Percentiles rank a stretch among this genome's conserved stretches.
phyloP scores from a whole-genome alignment of 768 basidiomycete genomes.

The Leucogyrophana mollusca region DNA sequence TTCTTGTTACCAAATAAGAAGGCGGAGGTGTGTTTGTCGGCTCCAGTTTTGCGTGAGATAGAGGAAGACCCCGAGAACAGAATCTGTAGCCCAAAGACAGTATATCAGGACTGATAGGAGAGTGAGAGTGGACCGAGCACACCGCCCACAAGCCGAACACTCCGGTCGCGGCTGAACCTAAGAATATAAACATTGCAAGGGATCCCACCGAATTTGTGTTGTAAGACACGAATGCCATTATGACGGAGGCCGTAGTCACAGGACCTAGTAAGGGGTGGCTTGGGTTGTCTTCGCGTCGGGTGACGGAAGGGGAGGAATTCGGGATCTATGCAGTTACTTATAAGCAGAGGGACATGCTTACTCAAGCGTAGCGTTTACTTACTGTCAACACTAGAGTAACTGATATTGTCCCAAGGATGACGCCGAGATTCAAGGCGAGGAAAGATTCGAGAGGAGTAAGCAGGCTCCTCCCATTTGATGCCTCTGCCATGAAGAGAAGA shows the following conservation, averaged over 20 bases:
- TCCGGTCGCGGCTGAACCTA: conserved; percentile 51
- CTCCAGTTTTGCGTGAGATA: conserved; percentile 71
- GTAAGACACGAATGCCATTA: conserved; percentile 65
- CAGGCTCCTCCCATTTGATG: conserved; percentile 36
- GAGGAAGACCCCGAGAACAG: conserved; percentile 56
- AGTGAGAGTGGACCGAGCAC: conserved; percentile 26
- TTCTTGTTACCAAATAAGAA: conserved; percentile 78
- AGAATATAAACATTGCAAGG: conserved; percentile 49
- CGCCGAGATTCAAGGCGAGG: conserved; percentile 64
- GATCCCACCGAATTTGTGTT: conserved; percentile 58
- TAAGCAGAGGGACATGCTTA: conserved; percentile 5
- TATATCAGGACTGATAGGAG: conserved; percentile 7
- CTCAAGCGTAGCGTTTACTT: conserved; percentile 14
- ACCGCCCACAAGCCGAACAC: conserved; percentile 76
- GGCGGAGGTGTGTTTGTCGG: conserved; percentile 77
- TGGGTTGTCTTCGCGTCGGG: conserved; percentile 21
- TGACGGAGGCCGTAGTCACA: conserved; percentile 48
- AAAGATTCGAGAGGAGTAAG: conserved; percentile 71
- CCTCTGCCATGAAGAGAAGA: conserved; percentile 64
- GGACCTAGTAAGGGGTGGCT: conserved; percentile 66
- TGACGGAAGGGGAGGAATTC: conserved; percentile 31
- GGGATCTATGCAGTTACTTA: conserved; percentile 39
- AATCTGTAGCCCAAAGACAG: conserved; percentile 39
- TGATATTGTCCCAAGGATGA: conserved; percentile 56
- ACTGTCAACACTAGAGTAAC: conserved; percentile 62